Conservation (phyloP, 2,329 filamentous ascomycete genomes). For the Fusarium austroafricanum region DNA sequence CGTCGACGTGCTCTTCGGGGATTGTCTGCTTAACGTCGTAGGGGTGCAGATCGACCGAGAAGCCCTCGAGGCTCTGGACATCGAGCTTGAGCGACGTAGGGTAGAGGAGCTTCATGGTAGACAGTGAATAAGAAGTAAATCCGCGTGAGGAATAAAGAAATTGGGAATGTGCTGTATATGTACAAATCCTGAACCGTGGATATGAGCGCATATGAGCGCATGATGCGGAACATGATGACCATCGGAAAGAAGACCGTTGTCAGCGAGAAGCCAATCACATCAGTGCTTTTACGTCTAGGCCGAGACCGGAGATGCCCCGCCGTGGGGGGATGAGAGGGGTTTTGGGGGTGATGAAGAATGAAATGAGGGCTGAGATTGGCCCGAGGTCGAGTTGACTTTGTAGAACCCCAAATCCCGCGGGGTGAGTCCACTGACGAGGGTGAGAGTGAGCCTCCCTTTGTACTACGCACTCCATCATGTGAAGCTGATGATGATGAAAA, state of each 20-base stretch:
- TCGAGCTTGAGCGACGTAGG: conserved; percentile 71
- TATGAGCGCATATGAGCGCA: conserved; percentile 38
- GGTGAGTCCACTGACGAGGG: background rate
- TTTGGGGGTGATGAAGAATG: conserved; percentile 13
- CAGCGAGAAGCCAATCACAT: background rate
- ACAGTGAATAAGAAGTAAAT: background rate
- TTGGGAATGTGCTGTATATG: conserved; percentile 33
- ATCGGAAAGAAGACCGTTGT: conserved; percentile 42
- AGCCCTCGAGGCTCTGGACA: conserved; percentile 66
- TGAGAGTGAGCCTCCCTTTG: background rate
- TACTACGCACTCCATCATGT: background rate
- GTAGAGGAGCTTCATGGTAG: conserved; percentile 72
- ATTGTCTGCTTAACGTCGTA: conserved; percentile 70
- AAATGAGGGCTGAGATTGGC: conserved; percentile 3
- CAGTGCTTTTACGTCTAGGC: background rate
- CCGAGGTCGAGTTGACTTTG: background rate
- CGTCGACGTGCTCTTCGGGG: conserved; percentile 68
- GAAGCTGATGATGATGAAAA: background rate
- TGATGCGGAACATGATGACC: conserved; percentile 16
- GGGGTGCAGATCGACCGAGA: conserved; percentile 66
- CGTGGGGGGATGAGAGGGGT: conserved; percentile 31
- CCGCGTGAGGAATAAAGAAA: background rate
- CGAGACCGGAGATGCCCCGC: conserved; percentile 34
- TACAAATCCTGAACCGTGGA: conserved; percentile 24
- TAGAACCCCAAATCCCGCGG: conserved; percentile 36